Base-by-base conservation (phyloP, 371 early-diverging fungal genomes). In the Thermomucor indicae-seudaticae region DNA sequence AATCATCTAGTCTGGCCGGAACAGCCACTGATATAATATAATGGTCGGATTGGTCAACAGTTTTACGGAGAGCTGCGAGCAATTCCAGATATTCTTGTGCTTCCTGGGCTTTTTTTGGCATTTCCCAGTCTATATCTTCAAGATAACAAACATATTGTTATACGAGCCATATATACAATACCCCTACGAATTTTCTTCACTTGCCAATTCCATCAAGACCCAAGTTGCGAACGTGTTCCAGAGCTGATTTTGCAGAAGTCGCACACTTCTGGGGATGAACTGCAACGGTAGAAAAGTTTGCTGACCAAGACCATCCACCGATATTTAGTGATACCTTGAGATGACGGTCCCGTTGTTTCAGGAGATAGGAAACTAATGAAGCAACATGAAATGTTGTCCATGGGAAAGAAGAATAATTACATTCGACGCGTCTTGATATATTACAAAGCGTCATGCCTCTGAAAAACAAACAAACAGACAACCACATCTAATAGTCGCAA, bases 221-320 rank as follows among this genome's bases (percentile, higher is more conserved):
- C 17, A 78, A 49, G 49, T 82, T 55, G 35, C 78, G 61, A 24
- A 90, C 46, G 31, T 83, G 55, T 4, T 65, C 60, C 4, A 84
- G 53, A 4, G 85, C 75, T 4, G 79, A 70, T 30, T 53, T 49
- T 14, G 84, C 80, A 70, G 90, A 88, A 3, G 56, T 70, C 24
- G 65, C 51, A 25, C 90, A 70, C 29, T 70, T 65, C 6, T 57
- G 52, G 6, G 68, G 59, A 42, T 57, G 49, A 1, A 81, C 65
- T 0, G 81, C 80, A 31, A 92, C 82, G 0, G 70, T 69, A 2
- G 93, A 82, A 62, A 95, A 96, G 51, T 87, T 76, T 30, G 77
- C 79, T 12, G 88, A 86, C 81, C 81, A 85, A 2, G 88, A 83
- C 92, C 94, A 93, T 1, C 95, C 94, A 19, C 95, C 95, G 23